Percentiles rank a stretch among this genome's conserved stretches.
These are phyloP conservation scores for Mucor piriformis DNA, from an alignment of 371 early-diverging fungal genomes.

Conservation along the genomic window DNA sequence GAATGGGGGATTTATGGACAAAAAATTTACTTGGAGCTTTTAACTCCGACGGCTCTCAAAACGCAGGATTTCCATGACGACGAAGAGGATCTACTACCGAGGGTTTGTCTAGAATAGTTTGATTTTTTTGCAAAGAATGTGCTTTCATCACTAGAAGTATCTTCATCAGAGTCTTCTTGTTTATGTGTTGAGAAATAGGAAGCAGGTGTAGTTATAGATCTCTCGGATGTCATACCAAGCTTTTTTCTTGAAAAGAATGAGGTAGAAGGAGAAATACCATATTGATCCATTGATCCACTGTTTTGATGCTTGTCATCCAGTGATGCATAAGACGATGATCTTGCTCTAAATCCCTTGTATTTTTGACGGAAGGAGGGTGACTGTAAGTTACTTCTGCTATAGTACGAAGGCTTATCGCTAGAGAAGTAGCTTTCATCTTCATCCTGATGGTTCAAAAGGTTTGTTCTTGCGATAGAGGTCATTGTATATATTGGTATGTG, in stretches of 20 bases:
- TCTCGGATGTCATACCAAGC: not conserved
- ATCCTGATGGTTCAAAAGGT: not conserved
- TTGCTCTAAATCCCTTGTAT: not conserved
- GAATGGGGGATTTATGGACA: not conserved
- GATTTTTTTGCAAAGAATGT: constrained; percentile 5
- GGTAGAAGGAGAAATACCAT: not conserved
- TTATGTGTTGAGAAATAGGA: not conserved
- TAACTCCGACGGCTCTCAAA: constrained; percentile 8
- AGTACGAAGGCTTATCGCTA: not conserved
- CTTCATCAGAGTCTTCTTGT: not conserved
- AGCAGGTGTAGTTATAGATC: not conserved
- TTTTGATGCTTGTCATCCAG: not conserved
- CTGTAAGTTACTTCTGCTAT: not conserved
- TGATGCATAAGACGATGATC: constrained; percentile 9
- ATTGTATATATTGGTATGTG: not conserved
- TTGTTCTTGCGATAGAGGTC: not conserved
- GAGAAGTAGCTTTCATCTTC: not conserved
- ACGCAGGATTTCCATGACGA: constrained; percentile 12
- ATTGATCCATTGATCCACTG: not conserved
- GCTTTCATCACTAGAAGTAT: not conserved
- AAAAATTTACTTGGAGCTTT: not conserved
- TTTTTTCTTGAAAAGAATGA: constrained; percentile 6
- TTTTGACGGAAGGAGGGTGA: not conserved
- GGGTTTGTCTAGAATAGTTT: constrained; percentile 1
- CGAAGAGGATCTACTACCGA: not conserved